Percentiles rank a stretch among this genome's conserved stretches.
Evolutionary conservation across 495 filamentous ascomycete genomes (phyloP).

Genomic region (Aspergillus cristatus): DNA sequence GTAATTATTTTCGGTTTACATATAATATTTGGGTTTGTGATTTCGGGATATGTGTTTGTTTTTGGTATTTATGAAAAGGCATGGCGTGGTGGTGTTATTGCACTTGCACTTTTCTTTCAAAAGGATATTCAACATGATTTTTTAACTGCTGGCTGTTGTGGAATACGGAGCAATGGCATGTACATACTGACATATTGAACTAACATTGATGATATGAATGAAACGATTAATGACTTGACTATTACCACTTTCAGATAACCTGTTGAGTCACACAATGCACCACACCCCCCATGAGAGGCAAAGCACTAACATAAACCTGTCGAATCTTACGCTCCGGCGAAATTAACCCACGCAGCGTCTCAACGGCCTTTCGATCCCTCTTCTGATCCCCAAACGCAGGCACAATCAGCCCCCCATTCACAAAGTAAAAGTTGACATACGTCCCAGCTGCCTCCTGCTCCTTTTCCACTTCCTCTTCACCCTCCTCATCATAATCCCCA

Average conservation of each 20-base stretch:
- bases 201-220: too few species aligned
- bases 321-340: constrained; percentile 17
- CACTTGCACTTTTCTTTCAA: too few species aligned
- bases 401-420: constrained; percentile 24
- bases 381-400: constrained; percentile 23
- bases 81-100: too few species aligned
- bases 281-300: constrained; percentile 23
- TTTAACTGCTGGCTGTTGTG: too few species aligned
- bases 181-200: too few species aligned
- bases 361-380: constrained; percentile 17
- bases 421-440: constrained; percentile 31
- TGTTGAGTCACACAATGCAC: constrained; percentile 29
- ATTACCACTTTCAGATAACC: constrained; percentile 9
- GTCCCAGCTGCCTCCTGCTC: constrained; percentile 19
- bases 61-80: constrained; percentile 5
- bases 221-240: too few species aligned
- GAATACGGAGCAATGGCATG: too few species aligned
- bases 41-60: not conserved
- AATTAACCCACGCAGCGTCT: constrained; percentile 10
- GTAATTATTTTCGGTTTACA: not conserved
- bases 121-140: too few species aligned
- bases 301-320: constrained; percentile 18
- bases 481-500: constrained; percentile 1
- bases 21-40: not conserved
- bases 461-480: constrained; percentile 10